These are phyloP conservation scores for Stagonosporopsis tanaceti DNA, from an alignment of 2,329 filamentous ascomycete genomes.

Conservation along the genomic window DNA sequence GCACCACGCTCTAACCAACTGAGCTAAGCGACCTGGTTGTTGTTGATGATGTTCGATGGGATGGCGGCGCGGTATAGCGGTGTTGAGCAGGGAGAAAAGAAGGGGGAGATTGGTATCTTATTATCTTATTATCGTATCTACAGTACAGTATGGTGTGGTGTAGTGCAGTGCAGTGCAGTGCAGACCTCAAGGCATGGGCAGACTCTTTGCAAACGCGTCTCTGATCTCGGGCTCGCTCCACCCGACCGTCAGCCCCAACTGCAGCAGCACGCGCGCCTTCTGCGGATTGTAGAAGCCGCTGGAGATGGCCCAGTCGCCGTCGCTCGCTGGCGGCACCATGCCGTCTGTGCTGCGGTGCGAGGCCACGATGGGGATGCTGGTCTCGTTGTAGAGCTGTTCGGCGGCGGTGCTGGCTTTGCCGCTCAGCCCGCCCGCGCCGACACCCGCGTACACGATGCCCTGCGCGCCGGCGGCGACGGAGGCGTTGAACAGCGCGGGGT, in stretches of 20 bases:
- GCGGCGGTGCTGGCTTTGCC: conserved; percentile 46
- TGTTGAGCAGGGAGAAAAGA: too few species aligned
- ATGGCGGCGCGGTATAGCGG: too few species aligned
- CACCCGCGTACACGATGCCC: conserved; percentile 64
- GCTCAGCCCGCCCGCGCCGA: conserved; percentile 61
- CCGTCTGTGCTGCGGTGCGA: conserved; percentile 63
- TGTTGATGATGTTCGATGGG: conserved; percentile 2
- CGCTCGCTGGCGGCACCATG: conserved; percentile 53
- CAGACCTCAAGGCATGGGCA: conserved; percentile 23
- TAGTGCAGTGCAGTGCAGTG: too few species aligned
- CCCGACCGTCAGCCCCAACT: conserved; percentile 45
- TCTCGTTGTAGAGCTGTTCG: conserved; percentile 55
- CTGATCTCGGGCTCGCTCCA: conserved; percentile 56
- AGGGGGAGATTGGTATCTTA: too few species aligned
- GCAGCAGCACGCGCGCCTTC: conserved; percentile 63
- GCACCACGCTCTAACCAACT: conserved; percentile 28
- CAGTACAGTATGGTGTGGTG: too few species aligned
- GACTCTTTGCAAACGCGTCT: conserved; percentile 43
- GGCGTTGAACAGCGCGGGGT: conserved; percentile 57
- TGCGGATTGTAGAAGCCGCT: conserved; percentile 64
- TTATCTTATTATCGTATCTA: too few species aligned
- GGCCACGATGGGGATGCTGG: conserved; percentile 60
- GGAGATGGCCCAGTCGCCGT: conserved; percentile 49
- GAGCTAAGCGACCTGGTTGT: conserved; percentile 20
- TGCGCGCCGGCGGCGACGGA: conserved; percentile 60